phyloP scores from a whole-genome alignment of 306 rosid species.

The Luffa acutangula region DNA sequence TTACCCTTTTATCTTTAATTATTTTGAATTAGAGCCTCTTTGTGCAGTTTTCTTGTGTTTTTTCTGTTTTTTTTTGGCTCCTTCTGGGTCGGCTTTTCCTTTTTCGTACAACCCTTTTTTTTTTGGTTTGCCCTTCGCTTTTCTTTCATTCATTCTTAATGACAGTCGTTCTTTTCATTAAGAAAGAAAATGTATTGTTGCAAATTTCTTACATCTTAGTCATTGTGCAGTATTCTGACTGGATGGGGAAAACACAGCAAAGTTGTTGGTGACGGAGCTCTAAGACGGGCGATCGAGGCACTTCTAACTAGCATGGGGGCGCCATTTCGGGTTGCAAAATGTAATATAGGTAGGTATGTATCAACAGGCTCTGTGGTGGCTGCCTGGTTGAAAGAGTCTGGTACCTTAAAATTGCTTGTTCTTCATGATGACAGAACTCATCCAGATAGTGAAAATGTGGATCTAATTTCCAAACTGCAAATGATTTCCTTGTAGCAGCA shows the following conservation, averaged over 20 bases:
- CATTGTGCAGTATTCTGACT: conserved; percentile 60
- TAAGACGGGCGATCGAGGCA: conserved; percentile 61
- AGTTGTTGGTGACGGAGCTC: conserved; percentile 61
- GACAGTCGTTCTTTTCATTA: neutral
- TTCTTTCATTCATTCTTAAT: neutral
- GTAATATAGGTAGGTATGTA: conserved; percentile 64
- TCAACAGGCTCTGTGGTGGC: conserved; percentile 56
- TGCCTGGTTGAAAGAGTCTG: conserved; percentile 61
- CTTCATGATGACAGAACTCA: conserved; percentile 47
- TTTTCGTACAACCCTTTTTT: neutral
- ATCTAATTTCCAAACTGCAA: conserved; percentile 24
- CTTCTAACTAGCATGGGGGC: conserved; percentile 65
- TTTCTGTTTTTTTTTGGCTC: neutral
- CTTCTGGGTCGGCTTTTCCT: neutral
- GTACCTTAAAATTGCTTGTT: conserved; percentile 48
- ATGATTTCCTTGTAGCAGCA: conserved; percentile 34
- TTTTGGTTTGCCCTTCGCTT: neutral
- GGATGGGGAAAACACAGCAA: conserved; percentile 99
- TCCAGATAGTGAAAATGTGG: conserved; percentile 20
- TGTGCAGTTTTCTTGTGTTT: neutral
- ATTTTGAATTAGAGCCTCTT: neutral
- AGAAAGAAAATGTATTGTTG: neutral
- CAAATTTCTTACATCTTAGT: neutral
- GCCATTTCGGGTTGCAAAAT: conserved; percentile 55
- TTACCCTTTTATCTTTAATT: neutral